These are phyloP conservation scores for Magnolia kwangsiensis DNA, from an alignment of 164 flowering plant species.

Conservation along the genomic window DNA sequence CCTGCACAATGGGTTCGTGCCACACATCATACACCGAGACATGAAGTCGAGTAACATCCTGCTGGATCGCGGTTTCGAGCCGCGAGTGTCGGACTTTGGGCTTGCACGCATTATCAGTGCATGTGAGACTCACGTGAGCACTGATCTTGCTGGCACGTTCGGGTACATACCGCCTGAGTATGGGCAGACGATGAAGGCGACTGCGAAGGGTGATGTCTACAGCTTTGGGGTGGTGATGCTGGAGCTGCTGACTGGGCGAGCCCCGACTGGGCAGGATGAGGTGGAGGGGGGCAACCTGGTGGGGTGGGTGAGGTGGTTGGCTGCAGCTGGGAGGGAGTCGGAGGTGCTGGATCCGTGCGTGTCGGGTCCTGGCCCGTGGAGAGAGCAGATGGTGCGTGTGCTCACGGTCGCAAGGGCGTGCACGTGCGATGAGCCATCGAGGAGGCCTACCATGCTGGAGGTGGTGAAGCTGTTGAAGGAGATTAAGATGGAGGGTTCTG, in stretches of 20 bases:
- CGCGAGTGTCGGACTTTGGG: conserved; percentile 67
- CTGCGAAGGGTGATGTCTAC: conserved; percentile 57
- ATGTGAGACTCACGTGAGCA: conserved; percentile 63
- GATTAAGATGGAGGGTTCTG: conserved; percentile 15
- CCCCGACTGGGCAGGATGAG: conserved; percentile 60
- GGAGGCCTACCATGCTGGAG: conserved; percentile 55
- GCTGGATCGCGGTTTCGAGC: conserved; percentile 41
- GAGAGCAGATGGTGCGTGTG: conserved; percentile 49
- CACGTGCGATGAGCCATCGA: conserved; percentile 52
- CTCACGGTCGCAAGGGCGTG: conserved; percentile 44
- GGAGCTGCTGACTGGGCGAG: conserved; percentile 57
- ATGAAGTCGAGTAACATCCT: conserved; percentile 67
- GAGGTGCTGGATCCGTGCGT: conserved; percentile 41
- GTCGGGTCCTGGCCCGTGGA: conserved; percentile 18
- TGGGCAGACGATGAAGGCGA: conserved; percentile 56
- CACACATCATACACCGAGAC: conserved; percentile 70
- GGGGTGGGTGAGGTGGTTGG: conserved; percentile 68
- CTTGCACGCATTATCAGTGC: conserved; percentile 67
- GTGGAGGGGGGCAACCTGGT: conserved; percentile 65
- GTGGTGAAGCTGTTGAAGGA: conserved; percentile 50
- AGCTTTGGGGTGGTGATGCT: conserved; percentile 67
- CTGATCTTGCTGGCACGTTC: conserved; percentile 59
- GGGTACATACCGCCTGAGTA: conserved; percentile 75
- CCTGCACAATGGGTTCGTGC: conserved; percentile 63
- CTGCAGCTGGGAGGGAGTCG: conserved; percentile 28